These are phyloP conservation scores for Candida yuanshanica DNA, from an alignment of 805 yeast genomes.

Conservation along the genomic window DNA sequence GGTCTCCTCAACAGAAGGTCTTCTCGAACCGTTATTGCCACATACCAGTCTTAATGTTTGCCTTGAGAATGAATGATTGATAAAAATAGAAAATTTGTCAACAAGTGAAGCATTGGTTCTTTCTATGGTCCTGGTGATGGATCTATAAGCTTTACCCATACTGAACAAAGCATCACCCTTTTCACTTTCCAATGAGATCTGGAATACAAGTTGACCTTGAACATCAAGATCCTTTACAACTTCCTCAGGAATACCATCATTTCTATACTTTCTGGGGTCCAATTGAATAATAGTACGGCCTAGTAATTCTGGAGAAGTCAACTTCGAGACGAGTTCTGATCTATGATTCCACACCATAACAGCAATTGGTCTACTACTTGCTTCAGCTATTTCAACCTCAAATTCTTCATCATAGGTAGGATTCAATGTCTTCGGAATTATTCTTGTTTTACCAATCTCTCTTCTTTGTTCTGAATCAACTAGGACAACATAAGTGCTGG, in stretches of 20 bases:
- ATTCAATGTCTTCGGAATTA: constrained; percentile 50
- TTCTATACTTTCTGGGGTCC: constrained; percentile 57
- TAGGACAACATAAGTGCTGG: constrained; percentile 58
- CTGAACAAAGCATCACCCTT: constrained; percentile 75
- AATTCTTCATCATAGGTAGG: constrained; percentile 90
- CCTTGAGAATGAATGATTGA: constrained; percentile 52
- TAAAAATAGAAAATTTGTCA: constrained; percentile 61
- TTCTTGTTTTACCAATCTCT: constrained; percentile 65
- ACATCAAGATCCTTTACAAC: constrained; percentile 50
- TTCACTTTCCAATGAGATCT: constrained; percentile 74
- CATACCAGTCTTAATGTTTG: constrained; percentile 51
- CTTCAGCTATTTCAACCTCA: constrained; percentile 42
- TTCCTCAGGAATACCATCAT: constrained; percentile 65
- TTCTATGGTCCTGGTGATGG: constrained; percentile 57
- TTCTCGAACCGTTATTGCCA: constrained; percentile 40
- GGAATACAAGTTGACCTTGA: constrained; percentile 62
- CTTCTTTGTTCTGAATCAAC: constrained; percentile 48
- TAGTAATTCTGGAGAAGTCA: constrained; percentile 53
- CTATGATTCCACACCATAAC: constrained; percentile 70
- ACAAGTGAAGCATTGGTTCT: constrained; percentile 66
- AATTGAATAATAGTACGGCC: constrained; percentile 59
- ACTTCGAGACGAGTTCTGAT: constrained; percentile 23
- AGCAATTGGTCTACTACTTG: constrained; percentile 41
- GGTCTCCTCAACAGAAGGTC: constrained; percentile 41
- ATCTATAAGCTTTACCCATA: constrained; percentile 69